Evolutionary conservation across 441 rosid genomes (phyloP).

Genomic region (Manihot esculenta): DNA sequence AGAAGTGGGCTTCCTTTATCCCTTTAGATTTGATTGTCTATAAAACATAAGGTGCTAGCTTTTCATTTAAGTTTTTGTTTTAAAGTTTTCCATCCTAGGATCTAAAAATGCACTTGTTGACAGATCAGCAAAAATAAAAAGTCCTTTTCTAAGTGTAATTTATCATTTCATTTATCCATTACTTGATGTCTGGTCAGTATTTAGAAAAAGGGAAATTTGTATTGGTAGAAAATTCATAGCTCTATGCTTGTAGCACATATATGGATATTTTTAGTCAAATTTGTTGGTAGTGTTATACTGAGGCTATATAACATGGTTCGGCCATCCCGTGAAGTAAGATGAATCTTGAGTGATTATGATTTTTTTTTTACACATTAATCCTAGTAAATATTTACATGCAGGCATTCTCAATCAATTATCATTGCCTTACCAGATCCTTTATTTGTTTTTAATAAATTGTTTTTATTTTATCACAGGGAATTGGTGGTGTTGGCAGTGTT

Average conservation of each 20-base stretch:
- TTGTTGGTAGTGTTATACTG: background rate
- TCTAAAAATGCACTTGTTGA: too few relatives aligned
- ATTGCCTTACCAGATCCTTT: slow-evolving; percentile 6
- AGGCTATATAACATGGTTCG: background rate
- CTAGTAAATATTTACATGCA: background rate
- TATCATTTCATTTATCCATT: too few relatives aligned
- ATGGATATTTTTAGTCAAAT: background rate
- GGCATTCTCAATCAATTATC: background rate
- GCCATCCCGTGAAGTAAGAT: background rate
- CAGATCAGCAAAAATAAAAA: too few relatives aligned
- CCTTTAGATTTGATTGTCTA: background rate
- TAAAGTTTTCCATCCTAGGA: too few relatives aligned
- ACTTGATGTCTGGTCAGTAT: too few relatives aligned
- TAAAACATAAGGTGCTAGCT: too few relatives aligned
- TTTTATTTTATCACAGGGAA: slow-evolving; percentile 50
- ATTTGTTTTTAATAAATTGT: background rate
- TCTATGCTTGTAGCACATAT: too few relatives aligned
- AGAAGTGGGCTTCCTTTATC: background rate
- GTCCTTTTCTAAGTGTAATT: too few relatives aligned
- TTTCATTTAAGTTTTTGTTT: background rate
- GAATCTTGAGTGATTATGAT: background rate
- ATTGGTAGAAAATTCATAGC: too few relatives aligned
- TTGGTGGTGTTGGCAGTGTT: slow-evolving; percentile 99
- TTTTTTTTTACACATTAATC: background rate
- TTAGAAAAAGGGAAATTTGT: too few relatives aligned